phyloP scores from a whole-genome alignment of 1,139 yeast species.

The Debaryomyces robertsiae region DNA sequence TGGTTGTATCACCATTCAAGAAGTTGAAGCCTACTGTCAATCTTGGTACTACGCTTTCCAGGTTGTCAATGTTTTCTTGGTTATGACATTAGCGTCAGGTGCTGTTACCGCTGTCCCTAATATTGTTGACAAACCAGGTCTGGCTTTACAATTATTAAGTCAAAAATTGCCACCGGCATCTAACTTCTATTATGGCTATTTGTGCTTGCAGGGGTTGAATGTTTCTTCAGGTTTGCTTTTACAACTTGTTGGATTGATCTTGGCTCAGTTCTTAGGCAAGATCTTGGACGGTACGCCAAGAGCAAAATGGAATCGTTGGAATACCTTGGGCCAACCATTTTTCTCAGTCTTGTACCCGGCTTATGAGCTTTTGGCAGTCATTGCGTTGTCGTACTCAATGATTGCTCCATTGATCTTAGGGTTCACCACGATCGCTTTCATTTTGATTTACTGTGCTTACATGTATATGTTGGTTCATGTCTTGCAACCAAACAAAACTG shows the following conservation, averaged over 20 bases:
- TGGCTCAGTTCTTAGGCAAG: conserved; percentile 49
- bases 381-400: conserved; percentile 43
- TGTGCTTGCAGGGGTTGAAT: conserved; percentile 47
- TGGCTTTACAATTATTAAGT: conserved; percentile 60
- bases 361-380: conserved; percentile 41
- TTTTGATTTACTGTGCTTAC: conserved; percentile 59
- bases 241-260: conserved; percentile 47
- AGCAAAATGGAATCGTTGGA: conserved; percentile 49
- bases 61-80: conserved; percentile 81
- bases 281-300: conserved; percentile 50
- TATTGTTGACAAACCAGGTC: conserved; percentile 55
- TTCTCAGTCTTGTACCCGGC: conserved; percentile 45
- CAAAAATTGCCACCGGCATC: conserved; percentile 68
- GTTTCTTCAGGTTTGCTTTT: conserved; percentile 41
- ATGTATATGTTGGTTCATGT: conserved; percentile 60
- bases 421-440: conserved; percentile 47
- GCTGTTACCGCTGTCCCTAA: conserved; percentile 68
- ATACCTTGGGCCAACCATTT: conserved; percentile 45
- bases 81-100: conserved; percentile 79
- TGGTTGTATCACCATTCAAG: conserved; percentile 71
- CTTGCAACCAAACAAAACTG: conserved; percentile 51
- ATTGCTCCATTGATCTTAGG: conserved; percentile 52
- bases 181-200: conserved; percentile 64
- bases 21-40: conserved; percentile 80
- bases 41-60: conserved; percentile 87